These are phyloP conservation scores for Eucalyptus globulus DNA, from an alignment of 345 rosid species.

Conservation along the genomic window DNA sequence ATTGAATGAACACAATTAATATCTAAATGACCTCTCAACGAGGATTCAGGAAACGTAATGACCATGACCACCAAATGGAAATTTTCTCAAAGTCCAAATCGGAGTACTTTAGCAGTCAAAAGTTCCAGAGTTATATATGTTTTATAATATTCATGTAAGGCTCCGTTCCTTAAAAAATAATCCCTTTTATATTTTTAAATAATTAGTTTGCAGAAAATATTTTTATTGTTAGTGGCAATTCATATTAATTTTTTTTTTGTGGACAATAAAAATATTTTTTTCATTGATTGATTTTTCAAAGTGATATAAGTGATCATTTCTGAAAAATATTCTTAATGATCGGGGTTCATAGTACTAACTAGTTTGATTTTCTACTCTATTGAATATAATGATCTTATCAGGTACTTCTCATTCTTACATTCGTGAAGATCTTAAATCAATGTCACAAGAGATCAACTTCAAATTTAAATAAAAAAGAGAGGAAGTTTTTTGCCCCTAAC, in stretches of 20 bases:
- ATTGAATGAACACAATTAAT: not conserved
- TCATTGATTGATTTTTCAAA: not conserved
- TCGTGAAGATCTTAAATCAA: too few relatives aligned
- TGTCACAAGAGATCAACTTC: too few relatives aligned
- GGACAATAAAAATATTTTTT: not conserved
- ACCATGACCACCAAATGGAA: not conserved
- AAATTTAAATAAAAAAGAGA: too few relatives aligned
- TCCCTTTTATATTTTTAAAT: too few relatives aligned
- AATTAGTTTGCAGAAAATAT: too few relatives aligned
- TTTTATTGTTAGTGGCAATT: too few relatives aligned
- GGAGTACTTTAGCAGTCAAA: not conserved
- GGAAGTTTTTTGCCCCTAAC: not conserved
- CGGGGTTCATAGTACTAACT: accelerated
- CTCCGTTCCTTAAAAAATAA: not conserved
- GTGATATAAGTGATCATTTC: not conserved
- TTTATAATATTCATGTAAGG: not conserved
- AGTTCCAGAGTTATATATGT: not conserved
- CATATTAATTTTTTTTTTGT: accelerated
- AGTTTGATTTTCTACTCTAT: not conserved
- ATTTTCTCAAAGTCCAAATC: not conserved
- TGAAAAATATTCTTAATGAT: too few relatives aligned
- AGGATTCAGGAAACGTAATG: not conserved
- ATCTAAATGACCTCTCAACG: not conserved
- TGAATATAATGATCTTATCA: not conserved
- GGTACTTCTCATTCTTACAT: not conserved